Percentiles rank a stretch among this genome's conserved stretches.
phyloP scores from a whole-genome alignment of 202 grass and related monocot species.

The Brachypodium distachyon region DNA sequence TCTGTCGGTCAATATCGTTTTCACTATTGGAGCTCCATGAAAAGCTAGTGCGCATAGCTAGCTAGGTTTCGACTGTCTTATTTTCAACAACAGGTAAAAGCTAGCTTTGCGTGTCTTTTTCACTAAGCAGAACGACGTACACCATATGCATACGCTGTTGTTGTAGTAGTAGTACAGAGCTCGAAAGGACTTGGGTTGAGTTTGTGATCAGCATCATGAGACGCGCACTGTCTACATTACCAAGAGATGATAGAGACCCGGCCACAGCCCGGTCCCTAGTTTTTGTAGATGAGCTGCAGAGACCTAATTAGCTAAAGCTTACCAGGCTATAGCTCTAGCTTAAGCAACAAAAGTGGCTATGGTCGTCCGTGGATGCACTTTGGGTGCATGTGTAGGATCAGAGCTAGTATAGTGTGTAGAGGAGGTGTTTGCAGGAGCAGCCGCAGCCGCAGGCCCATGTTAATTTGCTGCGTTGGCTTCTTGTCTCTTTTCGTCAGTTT shows the following conservation, averaged over 20 bases:
- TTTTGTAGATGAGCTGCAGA: constrained; percentile 9
- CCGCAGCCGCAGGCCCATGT: neutral
- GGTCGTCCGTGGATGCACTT: constrained; percentile 14
- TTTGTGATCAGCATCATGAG: constrained; percentile 26
- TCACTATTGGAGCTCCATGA: too few relatives aligned
- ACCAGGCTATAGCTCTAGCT: constrained; percentile 20
- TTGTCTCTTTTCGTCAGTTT: too few relatives aligned
- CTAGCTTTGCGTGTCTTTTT: neutral
- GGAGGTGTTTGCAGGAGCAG: neutral
- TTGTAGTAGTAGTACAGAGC: too few relatives aligned
- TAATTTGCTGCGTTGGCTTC: neutral
- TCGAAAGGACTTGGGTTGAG: constrained; percentile 14
- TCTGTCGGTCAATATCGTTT: too few relatives aligned
- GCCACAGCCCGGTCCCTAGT: too few relatives aligned
- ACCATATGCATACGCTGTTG: neutral
- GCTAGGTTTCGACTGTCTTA: too few relatives aligned
- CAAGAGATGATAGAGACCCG: constrained; percentile 13
- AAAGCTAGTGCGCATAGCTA: too few relatives aligned
- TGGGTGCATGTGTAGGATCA: constrained; percentile 20
- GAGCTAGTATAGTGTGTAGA: too few relatives aligned
- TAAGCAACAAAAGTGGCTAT: constrained; percentile 28
- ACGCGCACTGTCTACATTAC: neutral
- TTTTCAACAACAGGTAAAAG: neutral
- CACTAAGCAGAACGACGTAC: neutral
- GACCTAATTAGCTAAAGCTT: constrained; percentile 21